Evolutionary conservation across 495 filamentous ascomycete genomes (phyloP), one percentile per base, ranked within the genome.

Genomic region (Aspergillus saccharolyticus): DNA sequence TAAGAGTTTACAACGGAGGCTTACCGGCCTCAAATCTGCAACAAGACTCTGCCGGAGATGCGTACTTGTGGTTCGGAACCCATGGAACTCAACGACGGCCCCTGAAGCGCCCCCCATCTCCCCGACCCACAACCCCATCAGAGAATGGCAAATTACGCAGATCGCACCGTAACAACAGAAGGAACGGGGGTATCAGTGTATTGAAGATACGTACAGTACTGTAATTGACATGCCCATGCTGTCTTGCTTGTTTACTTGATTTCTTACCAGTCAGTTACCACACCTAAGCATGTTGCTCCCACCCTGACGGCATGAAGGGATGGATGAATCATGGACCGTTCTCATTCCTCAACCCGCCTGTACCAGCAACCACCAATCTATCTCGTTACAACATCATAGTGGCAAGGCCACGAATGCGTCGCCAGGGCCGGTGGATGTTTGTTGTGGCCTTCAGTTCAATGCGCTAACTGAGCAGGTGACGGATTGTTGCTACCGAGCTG

Each of bases 61-160:
- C 30, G 20, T 19, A 22, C 47, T n/a, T 52, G 57, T 44, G 53
- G 33, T 57, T 44, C 57, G 56, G 56, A 59, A 51, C 59, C 62
- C 62, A 59, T 59, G 62, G 58, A 59, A 59, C 43, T 55, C 42
- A 30, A 18, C 44, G 43, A 45, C 61, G 58, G 57, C 62, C 62
- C 62, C 62, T 65, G 62, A 65, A 54, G 49, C 58, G n/a, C n/a
- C n/a, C n/a, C n/a, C n/a, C n/a, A n/a, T n/a, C n/a, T n/a, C 46
- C 30, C 56, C 49, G 58, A 53, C 58, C 44, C 52, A 47, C 24
- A 28, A 43, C 24, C 44, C 30, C 44, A 28, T 28, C 25, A 21
- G 33, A 20, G 28, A 19, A 42, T 44, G 28, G 43, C 53, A 49
- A 22, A 24, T n/a, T 59, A 45, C 50, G 15, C 20, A 10, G 17